Evolutionary conservation across 176 grass and related monocot species (phyloP).

Genomic region (Musa beccarii): DNA sequence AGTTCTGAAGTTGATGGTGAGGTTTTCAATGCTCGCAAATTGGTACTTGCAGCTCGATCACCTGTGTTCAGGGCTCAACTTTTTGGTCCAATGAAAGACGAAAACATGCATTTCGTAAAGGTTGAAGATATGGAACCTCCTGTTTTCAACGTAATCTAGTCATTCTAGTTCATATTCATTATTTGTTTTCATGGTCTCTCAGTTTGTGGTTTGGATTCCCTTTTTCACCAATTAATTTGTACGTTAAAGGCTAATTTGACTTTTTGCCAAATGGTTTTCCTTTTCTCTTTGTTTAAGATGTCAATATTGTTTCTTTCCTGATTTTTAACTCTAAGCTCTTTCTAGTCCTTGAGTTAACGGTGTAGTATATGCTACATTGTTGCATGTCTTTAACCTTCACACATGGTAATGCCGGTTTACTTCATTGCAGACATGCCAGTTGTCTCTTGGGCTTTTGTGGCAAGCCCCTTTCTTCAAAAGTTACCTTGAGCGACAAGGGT

Average conservation of each 20-base stretch:
- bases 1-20: constrained; percentile 78
- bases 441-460: constrained; percentile 2
- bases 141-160: constrained; percentile 70
- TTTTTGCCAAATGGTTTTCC: too few species aligned
- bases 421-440: neutral
- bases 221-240: neutral
- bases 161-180: neutral
- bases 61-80: constrained; percentile 96
- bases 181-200: neutral
- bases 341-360: too few species aligned
- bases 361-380: neutral
- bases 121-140: constrained; percentile 88
- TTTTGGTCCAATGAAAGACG: constrained; percentile 96
- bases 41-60: constrained; percentile 74
- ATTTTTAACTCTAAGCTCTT: neutral
- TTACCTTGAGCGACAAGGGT: neutral
- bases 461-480: constrained; percentile 10
- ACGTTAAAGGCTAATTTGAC: neutral
- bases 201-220: neutral
- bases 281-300: neutral
- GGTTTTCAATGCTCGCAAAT: constrained; percentile 70
- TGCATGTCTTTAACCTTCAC: neutral
- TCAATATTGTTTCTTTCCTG: neutral
- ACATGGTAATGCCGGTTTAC: neutral
- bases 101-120: constrained; percentile 64